phyloP scores from a whole-genome alignment of 768 basidiomycete genomes.

The Podaxis rugospora region DNA sequence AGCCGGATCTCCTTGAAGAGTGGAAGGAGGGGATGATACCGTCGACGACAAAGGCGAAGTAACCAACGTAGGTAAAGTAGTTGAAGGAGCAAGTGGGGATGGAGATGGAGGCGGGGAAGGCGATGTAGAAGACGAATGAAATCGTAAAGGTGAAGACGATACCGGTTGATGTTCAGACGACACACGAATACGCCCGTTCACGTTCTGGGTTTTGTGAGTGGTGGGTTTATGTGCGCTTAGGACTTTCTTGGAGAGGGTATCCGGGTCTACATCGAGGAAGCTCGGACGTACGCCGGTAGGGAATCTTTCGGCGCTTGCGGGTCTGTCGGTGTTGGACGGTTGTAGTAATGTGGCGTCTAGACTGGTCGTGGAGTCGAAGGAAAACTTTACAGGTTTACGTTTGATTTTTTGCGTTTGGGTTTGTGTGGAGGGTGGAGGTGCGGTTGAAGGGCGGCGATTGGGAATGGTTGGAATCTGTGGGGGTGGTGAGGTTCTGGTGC shows the following conservation, averaged over 20 bases:
- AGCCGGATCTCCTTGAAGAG: background rate
- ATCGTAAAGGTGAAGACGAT: background rate
- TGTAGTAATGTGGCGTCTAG: background rate
- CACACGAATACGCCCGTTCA: slow-evolving; percentile 5
- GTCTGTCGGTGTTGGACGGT: background rate
- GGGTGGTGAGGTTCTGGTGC: background rate
- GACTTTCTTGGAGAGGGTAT: background rate
- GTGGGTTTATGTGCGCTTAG: background rate
- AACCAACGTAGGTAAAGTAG: background rate
- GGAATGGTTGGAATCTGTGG: background rate
- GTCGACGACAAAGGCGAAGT: background rate
- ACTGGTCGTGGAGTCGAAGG: background rate
- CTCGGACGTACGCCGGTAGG: background rate
- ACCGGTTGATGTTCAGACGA: slow-evolving; percentile 1
- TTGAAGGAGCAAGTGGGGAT: background rate
- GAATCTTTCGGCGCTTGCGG: background rate
- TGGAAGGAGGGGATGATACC: background rate
- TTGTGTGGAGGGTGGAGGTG: background rate
- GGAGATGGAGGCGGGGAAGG: background rate
- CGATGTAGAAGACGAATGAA: background rate
- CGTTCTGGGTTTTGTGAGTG: background rate
- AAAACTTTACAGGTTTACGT: slow-evolving; percentile 7
- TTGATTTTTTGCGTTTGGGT: background rate
- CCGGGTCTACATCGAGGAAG: slow-evolving; percentile 3
- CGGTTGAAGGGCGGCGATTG: background rate